Conservation (phyloP, 2,329 filamentous ascomycete genomes). For the Fusarium temperatum region DNA sequence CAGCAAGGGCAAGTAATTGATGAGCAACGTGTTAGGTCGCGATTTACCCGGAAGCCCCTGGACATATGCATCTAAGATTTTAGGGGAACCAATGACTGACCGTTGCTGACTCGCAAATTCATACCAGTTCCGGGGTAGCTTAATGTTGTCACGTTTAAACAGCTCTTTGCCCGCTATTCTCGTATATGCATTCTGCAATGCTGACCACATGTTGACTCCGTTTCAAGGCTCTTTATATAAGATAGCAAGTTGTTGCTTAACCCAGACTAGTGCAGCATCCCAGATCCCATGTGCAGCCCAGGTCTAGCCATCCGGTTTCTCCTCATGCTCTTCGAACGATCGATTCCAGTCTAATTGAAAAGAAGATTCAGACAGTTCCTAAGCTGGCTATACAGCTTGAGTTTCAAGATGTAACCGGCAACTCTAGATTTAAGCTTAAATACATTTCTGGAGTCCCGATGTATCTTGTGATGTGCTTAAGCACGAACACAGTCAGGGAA, state of each 20-base stretch:
- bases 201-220: too few relatives aligned
- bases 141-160: too few relatives aligned
- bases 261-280: too few relatives aligned
- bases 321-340: too few relatives aligned
- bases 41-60: neutral
- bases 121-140: too few relatives aligned
- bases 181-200: neutral
- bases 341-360: too few relatives aligned
- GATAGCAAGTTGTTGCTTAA: neutral
- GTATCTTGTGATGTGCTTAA: too few relatives aligned
- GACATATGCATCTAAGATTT: neutral
- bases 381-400: fast-evolving
- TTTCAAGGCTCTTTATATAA: fast-evolving
- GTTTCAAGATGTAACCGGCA: fast-evolving
- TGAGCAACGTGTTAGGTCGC: neutral
- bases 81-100: neutral
- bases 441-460: fast-evolving
- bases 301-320: too few relatives aligned
- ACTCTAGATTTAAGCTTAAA: neutral
- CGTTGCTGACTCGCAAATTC: fast-evolving
- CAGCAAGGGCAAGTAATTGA: fast-evolving
- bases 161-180: neutral
- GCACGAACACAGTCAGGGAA: too few relatives aligned
- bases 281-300: too few relatives aligned
- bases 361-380: neutral